These are phyloP conservation scores for Penicillium steckii DNA, from an alignment of 495 filamentous ascomycete genomes.

Conservation along the genomic window DNA sequence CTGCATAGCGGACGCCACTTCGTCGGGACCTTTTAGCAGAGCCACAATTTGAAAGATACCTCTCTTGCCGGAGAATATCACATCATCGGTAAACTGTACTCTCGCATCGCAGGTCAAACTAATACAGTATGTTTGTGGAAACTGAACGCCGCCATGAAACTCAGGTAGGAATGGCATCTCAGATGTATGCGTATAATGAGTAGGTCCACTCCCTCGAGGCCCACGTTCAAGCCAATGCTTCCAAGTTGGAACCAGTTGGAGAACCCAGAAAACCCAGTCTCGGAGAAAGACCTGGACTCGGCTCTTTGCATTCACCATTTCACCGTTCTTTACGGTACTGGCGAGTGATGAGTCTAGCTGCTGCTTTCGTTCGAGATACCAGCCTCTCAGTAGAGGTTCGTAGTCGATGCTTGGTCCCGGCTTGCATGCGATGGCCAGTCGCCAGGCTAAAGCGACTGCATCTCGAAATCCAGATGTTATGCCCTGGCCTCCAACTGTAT, in stretches of 20 bases:
- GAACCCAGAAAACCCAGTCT: constrained; percentile 31
- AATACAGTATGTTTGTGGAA: constrained; percentile 14
- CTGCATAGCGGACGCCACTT: neutral
- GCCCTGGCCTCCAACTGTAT: constrained; percentile 49
- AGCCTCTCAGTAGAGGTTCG: constrained; percentile 22
- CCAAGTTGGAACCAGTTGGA: constrained; percentile 32
- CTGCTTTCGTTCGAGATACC: constrained; percentile 42
- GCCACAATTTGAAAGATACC: constrained; percentile 7
- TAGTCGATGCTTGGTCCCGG: constrained; percentile 3
- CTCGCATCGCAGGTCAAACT: neutral
- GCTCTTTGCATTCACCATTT: constrained; percentile 28
- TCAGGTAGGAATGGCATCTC: constrained; percentile 32
- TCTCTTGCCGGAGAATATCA: constrained; percentile 6
- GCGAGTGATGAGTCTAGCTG: constrained; percentile 36
- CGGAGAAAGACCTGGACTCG: constrained; percentile 30
- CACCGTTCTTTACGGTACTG: constrained; percentile 32
- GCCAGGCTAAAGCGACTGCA: constrained; percentile 43
- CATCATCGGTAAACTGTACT: constrained; percentile 15
- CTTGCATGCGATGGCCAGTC: constrained; percentile 37
- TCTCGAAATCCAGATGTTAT: constrained; percentile 48
- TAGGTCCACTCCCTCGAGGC: constrained; percentile 20
- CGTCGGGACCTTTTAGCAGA: neutral
- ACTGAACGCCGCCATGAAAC: constrained; percentile 3
- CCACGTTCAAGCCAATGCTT: constrained; percentile 27
- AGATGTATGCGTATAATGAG: constrained; percentile 20